A percentile compares a stretch with the other conserved stretches of the same genome.
Evolutionary conservation across 2,329 filamentous ascomycete genomes (phyloP).

Genomic region (Neonectria coccinea): DNA sequence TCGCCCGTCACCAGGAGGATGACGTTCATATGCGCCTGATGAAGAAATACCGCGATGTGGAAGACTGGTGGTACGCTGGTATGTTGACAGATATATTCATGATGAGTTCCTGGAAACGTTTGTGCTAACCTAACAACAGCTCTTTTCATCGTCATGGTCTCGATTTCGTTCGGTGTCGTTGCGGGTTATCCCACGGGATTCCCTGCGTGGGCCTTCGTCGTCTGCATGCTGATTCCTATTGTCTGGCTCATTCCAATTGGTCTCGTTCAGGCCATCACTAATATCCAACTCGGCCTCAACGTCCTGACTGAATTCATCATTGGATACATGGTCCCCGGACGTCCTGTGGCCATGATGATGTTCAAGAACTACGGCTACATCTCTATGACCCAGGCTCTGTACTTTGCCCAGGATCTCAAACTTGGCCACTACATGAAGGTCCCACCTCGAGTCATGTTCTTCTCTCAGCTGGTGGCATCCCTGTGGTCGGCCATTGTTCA

Average conservation of each 20-base stretch:
- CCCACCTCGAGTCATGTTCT: constrained; percentile 72
- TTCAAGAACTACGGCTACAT: constrained; percentile 82
- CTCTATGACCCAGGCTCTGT: constrained; percentile 73
- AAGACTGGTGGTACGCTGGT: constrained; percentile 70
- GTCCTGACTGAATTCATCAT: constrained; percentile 80
- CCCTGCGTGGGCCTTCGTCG: constrained; percentile 68
- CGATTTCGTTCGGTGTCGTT: constrained; percentile 65
- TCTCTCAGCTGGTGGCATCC: constrained; percentile 68
- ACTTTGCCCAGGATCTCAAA: constrained; percentile 75
- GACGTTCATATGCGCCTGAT: constrained; percentile 71
- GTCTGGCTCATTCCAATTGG: constrained; percentile 72
- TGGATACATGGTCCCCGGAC: constrained; percentile 78
- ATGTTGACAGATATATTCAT: constrained; percentile 52
- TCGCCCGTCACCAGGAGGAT: constrained; percentile 67
- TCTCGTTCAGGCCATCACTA: constrained; percentile 71
- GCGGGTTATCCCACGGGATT: constrained; percentile 68
- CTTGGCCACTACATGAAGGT: constrained; percentile 77
- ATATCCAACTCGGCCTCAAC: constrained; percentile 74
- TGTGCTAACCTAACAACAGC: constrained; percentile 42
- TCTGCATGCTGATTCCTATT: constrained; percentile 68
- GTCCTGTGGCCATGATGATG: constrained; percentile 80
- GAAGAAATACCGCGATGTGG: constrained; percentile 70
- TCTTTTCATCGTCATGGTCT: constrained; percentile 65
- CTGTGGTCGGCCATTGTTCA: constrained; percentile 72
- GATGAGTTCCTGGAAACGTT: neutral